phyloP scores from a whole-genome alignment of 306 rosid genomes.

The Benincasa hispida region DNA sequence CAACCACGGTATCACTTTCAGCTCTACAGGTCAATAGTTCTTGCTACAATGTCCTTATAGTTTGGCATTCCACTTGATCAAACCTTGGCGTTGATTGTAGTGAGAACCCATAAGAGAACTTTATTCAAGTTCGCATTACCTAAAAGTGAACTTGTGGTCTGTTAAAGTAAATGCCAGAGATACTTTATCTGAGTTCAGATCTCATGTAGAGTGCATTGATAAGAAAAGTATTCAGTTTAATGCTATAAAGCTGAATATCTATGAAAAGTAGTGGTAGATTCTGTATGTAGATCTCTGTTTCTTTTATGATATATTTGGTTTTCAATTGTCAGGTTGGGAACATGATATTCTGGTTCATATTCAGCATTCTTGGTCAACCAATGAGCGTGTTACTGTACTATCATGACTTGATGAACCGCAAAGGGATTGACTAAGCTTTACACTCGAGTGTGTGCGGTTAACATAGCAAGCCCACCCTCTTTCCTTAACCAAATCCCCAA shows the following conservation, averaged over 20 bases:
- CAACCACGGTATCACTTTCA: background rate
- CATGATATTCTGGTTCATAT: constrained; percentile 86
- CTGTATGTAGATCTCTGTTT: background rate
- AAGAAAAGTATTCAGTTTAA: background rate
- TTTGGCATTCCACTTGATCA: background rate
- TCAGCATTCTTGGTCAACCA: constrained; percentile 92
- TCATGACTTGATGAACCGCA: constrained; percentile 82
- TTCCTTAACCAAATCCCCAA: background rate
- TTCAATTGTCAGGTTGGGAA: constrained; percentile 60
- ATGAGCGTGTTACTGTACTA: constrained; percentile 82
- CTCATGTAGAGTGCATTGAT: background rate
- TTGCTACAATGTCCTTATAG: too few species aligned
- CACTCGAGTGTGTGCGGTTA: background rate
- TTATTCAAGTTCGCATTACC: background rate
- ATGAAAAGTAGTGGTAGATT: background rate
- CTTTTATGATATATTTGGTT: background rate
- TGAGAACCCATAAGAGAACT: background rate
- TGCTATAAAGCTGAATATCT: background rate
- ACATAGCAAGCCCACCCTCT: background rate
- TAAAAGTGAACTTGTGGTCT: background rate
- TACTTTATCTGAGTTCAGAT: background rate
- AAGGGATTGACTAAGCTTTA: constrained; percentile 16
- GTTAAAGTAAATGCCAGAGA: background rate
- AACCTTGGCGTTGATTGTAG: background rate
- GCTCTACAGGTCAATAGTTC: background rate